Percentiles rank a stretch among this genome's conserved stretches.
phyloP scores from a whole-genome alignment of 1,284 basidiomycete species.

The Anthracocystis panici-leucophaei region DNA sequence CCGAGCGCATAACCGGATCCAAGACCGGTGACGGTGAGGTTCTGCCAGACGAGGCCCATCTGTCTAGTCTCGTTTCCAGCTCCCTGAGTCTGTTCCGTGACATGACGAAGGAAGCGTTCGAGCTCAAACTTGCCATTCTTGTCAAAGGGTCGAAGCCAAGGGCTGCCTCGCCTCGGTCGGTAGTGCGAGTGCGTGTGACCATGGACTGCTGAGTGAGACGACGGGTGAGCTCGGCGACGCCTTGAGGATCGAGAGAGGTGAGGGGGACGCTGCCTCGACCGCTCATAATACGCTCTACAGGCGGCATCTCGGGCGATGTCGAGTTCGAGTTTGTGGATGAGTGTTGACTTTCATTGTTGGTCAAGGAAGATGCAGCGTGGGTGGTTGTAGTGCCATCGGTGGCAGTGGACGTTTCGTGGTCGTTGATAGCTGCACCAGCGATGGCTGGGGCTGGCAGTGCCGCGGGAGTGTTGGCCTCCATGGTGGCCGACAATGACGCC shows the following conservation, averaged over 20 bases:
- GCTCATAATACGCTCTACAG: conserved; percentile 26
- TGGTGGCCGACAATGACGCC: conserved; percentile 2
- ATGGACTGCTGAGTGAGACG: conserved; percentile 45
- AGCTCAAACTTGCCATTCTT: conserved; percentile 68
- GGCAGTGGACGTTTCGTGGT: not conserved
- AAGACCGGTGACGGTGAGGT: conserved; percentile 57
- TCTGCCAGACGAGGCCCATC: conserved; percentile 56
- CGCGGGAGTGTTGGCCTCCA: conserved; percentile 24
- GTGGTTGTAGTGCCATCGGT: conserved; percentile 12
- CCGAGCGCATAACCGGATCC: conserved; percentile 54
- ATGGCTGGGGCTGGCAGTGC: conserved; percentile 30
- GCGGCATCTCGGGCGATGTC: conserved; percentile 16
- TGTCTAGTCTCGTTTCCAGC: conserved; percentile 56
- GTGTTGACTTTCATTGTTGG: not conserved
- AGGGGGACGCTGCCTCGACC: conserved; percentile 31
- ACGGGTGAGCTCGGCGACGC: conserved; percentile 50
- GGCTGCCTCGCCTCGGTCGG: conserved; percentile 22
- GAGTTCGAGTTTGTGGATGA: conserved; percentile 9
- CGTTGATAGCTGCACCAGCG: conserved; percentile 13
- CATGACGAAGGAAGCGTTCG: conserved; percentile 63
- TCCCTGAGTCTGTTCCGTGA: conserved; percentile 57
- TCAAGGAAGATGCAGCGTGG: conserved; percentile 17
- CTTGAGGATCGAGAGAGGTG: conserved; percentile 40
- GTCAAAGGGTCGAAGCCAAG: conserved; percentile 55
- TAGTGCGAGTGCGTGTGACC: conserved; percentile 15